Conservation (phyloP, 2,329 filamentous ascomycete species). For the Trichoderma cornu-damae region DNA sequence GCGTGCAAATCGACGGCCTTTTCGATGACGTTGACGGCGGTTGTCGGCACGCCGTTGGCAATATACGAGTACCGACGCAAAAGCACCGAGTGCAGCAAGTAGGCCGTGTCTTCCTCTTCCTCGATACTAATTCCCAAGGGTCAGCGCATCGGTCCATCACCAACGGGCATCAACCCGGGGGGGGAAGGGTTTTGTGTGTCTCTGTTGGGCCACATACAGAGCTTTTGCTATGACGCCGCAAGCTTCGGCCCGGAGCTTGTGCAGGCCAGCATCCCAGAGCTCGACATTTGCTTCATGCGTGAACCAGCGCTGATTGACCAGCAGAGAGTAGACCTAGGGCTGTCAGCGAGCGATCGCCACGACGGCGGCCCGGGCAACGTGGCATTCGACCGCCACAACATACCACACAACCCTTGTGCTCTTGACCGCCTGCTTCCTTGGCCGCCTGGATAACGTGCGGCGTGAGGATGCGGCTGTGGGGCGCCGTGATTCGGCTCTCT, state of each 20-base stretch:
- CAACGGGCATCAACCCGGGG: neutral
- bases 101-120: conserved; percentile 69
- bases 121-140: conserved; percentile 60
- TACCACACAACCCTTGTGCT: conserved; percentile 71
- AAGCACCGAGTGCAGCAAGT: conserved; percentile 74
- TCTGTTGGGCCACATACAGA: conserved; percentile 41
- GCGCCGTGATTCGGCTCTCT: conserved; percentile 64
- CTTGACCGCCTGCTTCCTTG: conserved; percentile 69
- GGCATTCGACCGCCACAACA: conserved; percentile 21
- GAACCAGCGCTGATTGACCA: conserved; percentile 71
- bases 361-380: neutral
- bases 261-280: conserved; percentile 87
- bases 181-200: no score
- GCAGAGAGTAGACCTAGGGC: conserved; percentile 62
- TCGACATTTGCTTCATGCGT: conserved; percentile 71
- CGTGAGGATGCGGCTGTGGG: conserved; percentile 84
- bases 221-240: conserved; percentile 90
- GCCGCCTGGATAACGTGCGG: conserved; percentile 72
- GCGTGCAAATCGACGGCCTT: conserved; percentile 91
- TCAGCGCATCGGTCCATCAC: neutral
- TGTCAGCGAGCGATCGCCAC: neutral
- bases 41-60: conserved; percentile 63
- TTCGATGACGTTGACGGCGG: conserved; percentile 83
- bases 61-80: conserved; percentile 85
- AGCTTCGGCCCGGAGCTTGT: conserved; percentile 70